Evolutionary conservation across 202 grass and related monocot genomes (phyloP).

Genomic region (Panicum virgatum): DNA sequence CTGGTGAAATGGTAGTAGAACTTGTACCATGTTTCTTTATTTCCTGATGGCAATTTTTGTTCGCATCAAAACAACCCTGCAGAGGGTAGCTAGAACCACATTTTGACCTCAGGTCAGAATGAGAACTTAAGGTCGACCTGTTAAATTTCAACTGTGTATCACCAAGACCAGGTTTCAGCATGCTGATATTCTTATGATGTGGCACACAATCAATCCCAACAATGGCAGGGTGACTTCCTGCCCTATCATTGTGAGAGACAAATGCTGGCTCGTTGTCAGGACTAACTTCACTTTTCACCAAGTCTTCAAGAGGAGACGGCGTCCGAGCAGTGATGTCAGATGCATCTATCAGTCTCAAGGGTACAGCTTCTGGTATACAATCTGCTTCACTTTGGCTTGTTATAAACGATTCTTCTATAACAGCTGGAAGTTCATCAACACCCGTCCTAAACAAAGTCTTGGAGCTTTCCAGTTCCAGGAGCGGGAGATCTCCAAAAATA

Average conservation of each 20-base stretch:
- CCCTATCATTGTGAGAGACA: conserved; percentile 10
- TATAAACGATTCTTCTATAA: conserved; percentile 49
- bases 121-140: conserved; percentile 16
- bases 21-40: conserved; percentile 14
- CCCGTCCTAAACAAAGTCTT: conserved; percentile 45
- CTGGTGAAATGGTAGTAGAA: conserved; percentile 21
- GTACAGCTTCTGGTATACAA: conserved; percentile 39
- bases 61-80: conserved; percentile 31
- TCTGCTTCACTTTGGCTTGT: conserved; percentile 43
- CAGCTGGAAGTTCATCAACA: conserved; percentile 49
- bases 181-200: conserved; percentile 18
- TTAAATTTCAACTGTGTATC: conserved; percentile 41
- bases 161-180: conserved; percentile 21
- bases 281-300: conserved; percentile 24
- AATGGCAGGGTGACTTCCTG: conserved; percentile 5
- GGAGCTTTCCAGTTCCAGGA: conserved; percentile 58
- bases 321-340: conserved; percentile 30
- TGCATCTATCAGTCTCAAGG: conserved; percentile 34
- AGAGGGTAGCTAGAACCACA: conserved; percentile 20
- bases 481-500: conserved; percentile 71
- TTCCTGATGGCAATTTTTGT: conserved; percentile 27
- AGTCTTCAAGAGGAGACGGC: conserved; percentile 26
- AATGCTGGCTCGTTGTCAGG: conserved; percentile 16
- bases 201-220: background rate
- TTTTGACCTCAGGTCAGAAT: conserved; percentile 33